These are phyloP conservation scores for Cystoderma amianthinum DNA, from an alignment of 768 basidiomycete species.

Conservation along the genomic window DNA sequence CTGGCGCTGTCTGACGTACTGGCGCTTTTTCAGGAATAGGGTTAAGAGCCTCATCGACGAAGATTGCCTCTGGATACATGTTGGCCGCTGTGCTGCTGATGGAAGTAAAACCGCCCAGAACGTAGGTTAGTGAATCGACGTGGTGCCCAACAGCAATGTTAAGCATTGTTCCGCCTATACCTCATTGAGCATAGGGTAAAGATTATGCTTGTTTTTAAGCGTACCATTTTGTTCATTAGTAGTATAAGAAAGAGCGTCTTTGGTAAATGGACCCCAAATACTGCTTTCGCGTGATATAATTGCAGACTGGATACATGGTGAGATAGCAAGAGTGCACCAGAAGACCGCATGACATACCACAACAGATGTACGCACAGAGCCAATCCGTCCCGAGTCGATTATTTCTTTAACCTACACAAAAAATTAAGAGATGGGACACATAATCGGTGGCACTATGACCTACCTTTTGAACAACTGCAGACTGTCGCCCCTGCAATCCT, in stretches of 20 bases:
- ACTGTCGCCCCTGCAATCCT: too few relatives aligned
- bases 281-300: too few relatives aligned
- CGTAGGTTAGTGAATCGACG: constrained; percentile 12
- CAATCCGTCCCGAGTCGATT: too few relatives aligned
- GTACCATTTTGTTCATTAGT: neutral
- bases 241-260: neutral
- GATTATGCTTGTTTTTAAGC: neutral
- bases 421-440: too few relatives aligned
- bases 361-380: too few relatives aligned
- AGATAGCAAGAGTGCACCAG: too few relatives aligned
- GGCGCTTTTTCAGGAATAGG: neutral
- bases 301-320: too few relatives aligned
- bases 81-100: constrained; percentile 12
- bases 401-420: too few relatives aligned
- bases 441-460: too few relatives aligned
- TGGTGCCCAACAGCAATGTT: constrained; percentile 18
- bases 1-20: neutral
- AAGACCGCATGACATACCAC: too few relatives aligned
- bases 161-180: neutral
- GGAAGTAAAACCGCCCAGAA: constrained; percentile 19
- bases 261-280: neutral
- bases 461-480: too few relatives aligned
- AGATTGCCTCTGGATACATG: neutral
- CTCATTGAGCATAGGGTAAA: neutral
- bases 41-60: neutral